Base-by-base conservation (phyloP, 495 filamentous ascomycete genomes). In the Choiromyces venosus region DNA sequence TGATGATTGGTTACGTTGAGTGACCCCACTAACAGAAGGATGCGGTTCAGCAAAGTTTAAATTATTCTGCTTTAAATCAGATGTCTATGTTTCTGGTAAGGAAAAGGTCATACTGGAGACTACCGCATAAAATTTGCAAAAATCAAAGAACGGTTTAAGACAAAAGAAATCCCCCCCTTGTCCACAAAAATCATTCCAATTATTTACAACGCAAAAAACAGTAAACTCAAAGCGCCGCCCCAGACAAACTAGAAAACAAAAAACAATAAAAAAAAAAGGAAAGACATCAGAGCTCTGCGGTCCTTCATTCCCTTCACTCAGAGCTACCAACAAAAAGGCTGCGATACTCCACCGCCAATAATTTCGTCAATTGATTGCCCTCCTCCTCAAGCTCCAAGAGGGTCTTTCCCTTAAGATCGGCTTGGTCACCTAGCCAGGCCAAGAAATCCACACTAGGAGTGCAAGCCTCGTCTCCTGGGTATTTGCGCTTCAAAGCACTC, bases 381-480 rank as follows among this genome's bases (percentile, higher is more conserved):
- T 86, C 85, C 66, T 82, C 83, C 10, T 78, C 83, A 44, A 86
- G 69, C 73, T 85, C 76, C 14, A 71, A 66, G 61, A 71, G 74
- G 18, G 68, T 52, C 61, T 66, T 78, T 29, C 75, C 75, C 4
- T 44, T 76, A 10, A 79, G 52, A 65, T 74, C 76, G 19, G 67
- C 76, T 36, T 69, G 65, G 2, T 38, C 67, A 33, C 66, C 37
- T 40, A 77, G 65, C 75, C 75, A 77, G 21, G 4, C 37, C 61
- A 77, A 67, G 42, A 77, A 77, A n/a, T 77, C 69, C 18, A 72
- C 64, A 1, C 35, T 44, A 18, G 75, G 76, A 37, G 56, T 75
- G 25, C 77, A 79, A 42, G 65, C 73, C n/a, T 64, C 42, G 46
- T 77, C 74, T 1, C 74, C 75, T 33, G 72, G 37, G 66, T 72